Percentiles rank a stretch among this genome's conserved stretches.
phyloP scores from a whole-genome alignment of 148 eudicot species.

The Persicaria tinctoria region DNA sequence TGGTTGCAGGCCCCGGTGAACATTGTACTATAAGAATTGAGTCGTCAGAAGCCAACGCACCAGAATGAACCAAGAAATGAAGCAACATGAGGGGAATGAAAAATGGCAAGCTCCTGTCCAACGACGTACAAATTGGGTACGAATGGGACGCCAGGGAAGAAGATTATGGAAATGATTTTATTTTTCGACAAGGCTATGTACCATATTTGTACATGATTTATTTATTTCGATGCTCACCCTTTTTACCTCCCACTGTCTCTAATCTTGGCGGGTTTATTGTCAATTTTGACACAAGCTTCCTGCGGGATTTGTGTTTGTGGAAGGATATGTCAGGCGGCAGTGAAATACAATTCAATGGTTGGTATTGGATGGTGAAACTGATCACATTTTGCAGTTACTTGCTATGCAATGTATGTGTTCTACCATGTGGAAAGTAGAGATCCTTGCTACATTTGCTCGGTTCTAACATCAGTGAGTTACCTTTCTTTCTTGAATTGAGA shows the following conservation, averaged over 20 bases:
- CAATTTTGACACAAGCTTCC: not conserved
- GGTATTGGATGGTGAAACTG: not conserved
- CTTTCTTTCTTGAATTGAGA: not conserved
- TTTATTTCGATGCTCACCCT: not conserved
- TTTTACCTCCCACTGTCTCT: not conserved
- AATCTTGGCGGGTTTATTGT: not conserved
- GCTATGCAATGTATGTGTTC: not conserved
- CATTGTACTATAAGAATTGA: not conserved
- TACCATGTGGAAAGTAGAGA: not conserved
- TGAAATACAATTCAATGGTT: not conserved
- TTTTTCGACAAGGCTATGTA: constrained; percentile 11
- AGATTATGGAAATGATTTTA: constrained; percentile 2
- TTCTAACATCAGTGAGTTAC: not conserved
- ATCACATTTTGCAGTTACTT: not conserved
- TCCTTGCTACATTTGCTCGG: not conserved
- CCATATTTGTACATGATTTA: constrained; percentile 20
- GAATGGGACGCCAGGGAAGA: not conserved
- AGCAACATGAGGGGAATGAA: not conserved
- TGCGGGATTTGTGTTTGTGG: not conserved
- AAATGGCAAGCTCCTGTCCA: not conserved
- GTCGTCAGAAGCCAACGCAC: not conserved
- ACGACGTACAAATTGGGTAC: not conserved
- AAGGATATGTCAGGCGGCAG: not conserved
- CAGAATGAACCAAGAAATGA: not conserved
- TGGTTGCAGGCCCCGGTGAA: not conserved